These are phyloP conservation scores for Fusarium sp. DNA, from an alignment of 2,329 filamentous ascomycete genomes.

Conservation along the genomic window DNA sequence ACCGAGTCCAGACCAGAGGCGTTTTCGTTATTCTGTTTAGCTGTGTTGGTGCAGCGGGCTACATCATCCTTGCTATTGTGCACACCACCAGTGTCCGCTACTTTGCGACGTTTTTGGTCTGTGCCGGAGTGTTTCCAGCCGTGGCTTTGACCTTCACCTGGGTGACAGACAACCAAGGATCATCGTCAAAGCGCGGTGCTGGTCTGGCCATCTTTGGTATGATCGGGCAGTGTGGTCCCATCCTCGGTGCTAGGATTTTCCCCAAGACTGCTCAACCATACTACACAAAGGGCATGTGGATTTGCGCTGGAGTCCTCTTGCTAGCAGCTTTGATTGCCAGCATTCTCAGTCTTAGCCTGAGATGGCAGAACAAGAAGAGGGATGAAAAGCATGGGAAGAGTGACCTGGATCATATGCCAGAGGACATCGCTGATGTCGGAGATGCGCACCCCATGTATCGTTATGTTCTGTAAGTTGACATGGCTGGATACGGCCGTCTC, in stretches of 20 bases:
- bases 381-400: constrained; percentile 32
- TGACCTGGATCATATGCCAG: constrained; percentile 21
- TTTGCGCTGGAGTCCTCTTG: constrained; percentile 1
- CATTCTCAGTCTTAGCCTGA: constrained; percentile 20
- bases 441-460: constrained; percentile 30
- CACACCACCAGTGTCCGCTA: constrained; percentile 59
- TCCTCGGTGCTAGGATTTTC: constrained; percentile 29
- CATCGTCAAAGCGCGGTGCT: constrained; percentile 75
- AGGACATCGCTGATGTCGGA: constrained; percentile 20
- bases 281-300: constrained; percentile 10
- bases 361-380: constrained; percentile 24
- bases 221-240: constrained; percentile 35
- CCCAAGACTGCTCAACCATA: constrained; percentile 25
- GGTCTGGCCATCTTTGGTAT: constrained; percentile 65
- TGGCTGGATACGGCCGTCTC: too few species aligned
- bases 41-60: neutral
- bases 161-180: constrained; percentile 80
- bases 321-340: neutral
- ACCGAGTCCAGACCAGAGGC: neutral
- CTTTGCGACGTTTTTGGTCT: constrained; percentile 63
- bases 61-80: neutral
- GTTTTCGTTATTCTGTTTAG: neutral
- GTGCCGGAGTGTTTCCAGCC: constrained; percentile 70
- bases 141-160: constrained; percentile 80
- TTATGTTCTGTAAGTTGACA: constrained; percentile 3